Percentiles rank a stretch among this genome's conserved stretches.
phyloP scores from a whole-genome alignment of 1,284 basidiomycete genomes.

The Trichosporon coremiiforme region DNA sequence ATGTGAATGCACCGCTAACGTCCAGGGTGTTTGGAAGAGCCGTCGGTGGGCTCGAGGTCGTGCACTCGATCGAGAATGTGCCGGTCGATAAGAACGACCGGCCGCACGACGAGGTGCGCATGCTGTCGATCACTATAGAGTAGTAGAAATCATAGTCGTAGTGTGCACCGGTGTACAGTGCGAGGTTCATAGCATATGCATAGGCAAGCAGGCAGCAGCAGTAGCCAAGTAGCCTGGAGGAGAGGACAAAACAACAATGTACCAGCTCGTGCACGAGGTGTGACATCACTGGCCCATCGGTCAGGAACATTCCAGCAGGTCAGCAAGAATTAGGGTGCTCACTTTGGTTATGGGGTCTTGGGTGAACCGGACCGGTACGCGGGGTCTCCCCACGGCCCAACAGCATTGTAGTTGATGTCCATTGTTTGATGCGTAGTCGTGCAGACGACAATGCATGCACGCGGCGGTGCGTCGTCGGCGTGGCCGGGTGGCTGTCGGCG shows the following conservation, averaged over 20 bases:
- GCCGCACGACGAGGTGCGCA: slow-evolving; percentile 87
- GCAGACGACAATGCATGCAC: background rate
- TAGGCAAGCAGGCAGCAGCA: background rate
- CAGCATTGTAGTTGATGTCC: background rate
- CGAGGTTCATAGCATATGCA: background rate
- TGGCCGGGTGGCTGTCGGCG: background rate
- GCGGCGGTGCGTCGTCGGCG: background rate
- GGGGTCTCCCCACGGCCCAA: too few relatives aligned
- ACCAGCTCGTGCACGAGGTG: background rate
- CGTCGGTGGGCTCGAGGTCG: slow-evolving; percentile 60
- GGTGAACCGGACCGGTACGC: background rate
- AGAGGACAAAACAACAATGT: too few relatives aligned
- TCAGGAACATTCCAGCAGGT: slow-evolving; percentile 17
- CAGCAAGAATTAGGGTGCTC: slow-evolving; percentile 7
- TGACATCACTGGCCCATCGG: slow-evolving; percentile 2
- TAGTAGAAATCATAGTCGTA: slow-evolving; percentile 20
- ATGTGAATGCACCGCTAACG: slow-evolving; percentile 18
- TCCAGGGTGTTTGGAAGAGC: slow-evolving; percentile 62
- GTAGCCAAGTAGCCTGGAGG: too few relatives aligned
- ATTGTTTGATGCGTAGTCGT: background rate
- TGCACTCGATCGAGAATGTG: slow-evolving; percentile 64
- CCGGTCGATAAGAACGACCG: slow-evolving; percentile 76
- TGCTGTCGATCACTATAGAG: slow-evolving; percentile 51
- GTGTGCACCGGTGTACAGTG: background rate
- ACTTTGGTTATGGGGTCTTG: slow-evolving; percentile 2